Conservation (phyloP, 176 grass and related monocot species). For the Avena sativa region DNA sequence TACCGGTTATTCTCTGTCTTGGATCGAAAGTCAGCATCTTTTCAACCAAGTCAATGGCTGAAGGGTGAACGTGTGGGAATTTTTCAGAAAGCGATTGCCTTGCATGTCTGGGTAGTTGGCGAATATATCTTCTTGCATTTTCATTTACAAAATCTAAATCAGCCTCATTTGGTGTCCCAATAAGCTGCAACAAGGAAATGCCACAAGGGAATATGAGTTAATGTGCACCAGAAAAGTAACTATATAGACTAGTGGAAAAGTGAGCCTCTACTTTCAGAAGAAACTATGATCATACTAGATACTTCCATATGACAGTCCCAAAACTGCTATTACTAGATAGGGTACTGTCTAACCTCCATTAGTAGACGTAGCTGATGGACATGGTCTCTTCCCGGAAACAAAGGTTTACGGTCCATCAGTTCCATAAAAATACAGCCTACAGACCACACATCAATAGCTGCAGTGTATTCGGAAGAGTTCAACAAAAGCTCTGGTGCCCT, state of each 20-base stretch:
- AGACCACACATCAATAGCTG: conserved; percentile 99
- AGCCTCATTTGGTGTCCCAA: conserved; percentile 87
- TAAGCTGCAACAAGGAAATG: conserved; percentile 65
- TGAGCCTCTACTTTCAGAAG: conserved; percentile 4
- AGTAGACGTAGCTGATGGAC: conserved; percentile 90
- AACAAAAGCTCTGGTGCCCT: conserved; percentile 92
- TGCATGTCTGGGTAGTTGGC: conserved; percentile 76
- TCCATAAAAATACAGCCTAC: conserved; percentile 99
- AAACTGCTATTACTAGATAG: not conserved
- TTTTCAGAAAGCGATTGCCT: conserved; percentile 86
- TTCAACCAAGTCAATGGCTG: conserved; percentile 90
- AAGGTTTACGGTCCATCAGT: conserved; percentile 91
- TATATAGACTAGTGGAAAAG: not conserved
- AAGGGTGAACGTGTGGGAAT: conserved; percentile 90
- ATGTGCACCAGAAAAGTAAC: conserved; percentile 24
- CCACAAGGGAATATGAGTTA: not conserved
- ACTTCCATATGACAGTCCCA: not conserved
- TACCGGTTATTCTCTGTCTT: conserved; percentile 94
- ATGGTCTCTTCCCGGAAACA: conserved; percentile 99
- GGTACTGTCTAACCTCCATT: conserved; percentile 77
- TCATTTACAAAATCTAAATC: conserved; percentile 97
- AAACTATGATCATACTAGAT: conserved; percentile 37
- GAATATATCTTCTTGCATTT: conserved; percentile 97
- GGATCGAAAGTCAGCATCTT: conserved; percentile 99
- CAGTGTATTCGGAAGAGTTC: conserved; percentile 97